Base-by-base conservation (phyloP, 2,329 filamentous ascomycete genomes). In the Epicoccum sorghinum region DNA sequence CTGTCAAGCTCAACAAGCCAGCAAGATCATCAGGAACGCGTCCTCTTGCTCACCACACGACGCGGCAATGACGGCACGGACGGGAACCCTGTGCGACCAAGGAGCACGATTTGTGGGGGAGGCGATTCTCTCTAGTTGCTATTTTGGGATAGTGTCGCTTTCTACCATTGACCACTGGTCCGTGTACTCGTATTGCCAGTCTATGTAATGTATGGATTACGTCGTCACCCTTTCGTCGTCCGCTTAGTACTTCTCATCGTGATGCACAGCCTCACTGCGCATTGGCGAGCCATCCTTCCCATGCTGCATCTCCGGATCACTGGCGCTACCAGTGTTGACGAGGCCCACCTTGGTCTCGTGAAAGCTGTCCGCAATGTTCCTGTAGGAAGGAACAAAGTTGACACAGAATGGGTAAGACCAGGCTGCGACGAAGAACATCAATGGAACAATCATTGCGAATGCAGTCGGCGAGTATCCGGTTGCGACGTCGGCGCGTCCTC, bases 321-420 rank as follows among this genome's bases (percentile, higher is more conserved):
- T 58, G 1, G 64, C 64, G 13, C 13, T 13, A 8, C 64, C 61
- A n/a, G 62, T 61, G 47, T 66, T 61, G 27, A 66, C 62, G n/a
- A 79, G 59, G 0, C 80, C 81, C 57, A 83, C 73, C 22, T 76
- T 75, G 6, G 79, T 77, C 32, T 75, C 74, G 0, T 77, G 77
- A 37, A 82, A 76, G 52, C 75, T 79, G 66, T 91, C 89, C 3
- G 86, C 84, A 0, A 86, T 83, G 49, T 82, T 76, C 30, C 82
- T 78, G 68, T 91, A 91, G 3, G 79, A 74, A 0, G 86, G 85
- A 4, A 86, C 77, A 61, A 89, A 89, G 73, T 91, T 91, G 23
- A 83, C 79, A 37, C 57, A 60, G 14, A 80, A 44, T 0, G 78
- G 62, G 64, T 82, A 83, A 4, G 66, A 69, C 72, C 75, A 80